Percentiles rank a stretch among this genome's conserved stretches.
phyloP scores from a whole-genome alignment of 169 alveolate genomes.

The Cryptosporidium ryanae region DNA sequence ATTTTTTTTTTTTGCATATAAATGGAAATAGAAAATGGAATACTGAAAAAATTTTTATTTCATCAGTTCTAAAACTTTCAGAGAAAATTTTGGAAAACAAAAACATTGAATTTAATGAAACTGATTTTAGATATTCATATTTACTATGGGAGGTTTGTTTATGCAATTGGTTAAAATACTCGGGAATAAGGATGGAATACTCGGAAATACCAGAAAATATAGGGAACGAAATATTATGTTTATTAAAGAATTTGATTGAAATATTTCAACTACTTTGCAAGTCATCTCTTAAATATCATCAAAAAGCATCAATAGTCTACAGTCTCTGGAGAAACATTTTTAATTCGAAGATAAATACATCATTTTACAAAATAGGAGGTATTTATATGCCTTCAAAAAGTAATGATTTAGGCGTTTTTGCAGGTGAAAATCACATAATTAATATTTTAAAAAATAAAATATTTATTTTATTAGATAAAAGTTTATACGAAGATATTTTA shows the following conservation, averaged over 20 bases:
- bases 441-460: not conserved
- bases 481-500: not conserved
- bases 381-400: too few relatives aligned
- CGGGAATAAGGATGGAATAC: slow-evolving; percentile 9
- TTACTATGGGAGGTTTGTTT: slow-evolving; percentile 32
- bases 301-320: slow-evolving; percentile 12
- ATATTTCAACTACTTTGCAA: slow-evolving; percentile 28
- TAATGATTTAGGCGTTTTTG: too few relatives aligned
- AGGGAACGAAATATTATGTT: slow-evolving; percentile 12
- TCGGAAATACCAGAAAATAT: not conserved
- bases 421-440: not conserved
- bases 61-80: slow-evolving; percentile 38
- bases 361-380: too few relatives aligned
- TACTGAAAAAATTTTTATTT: slow-evolving; percentile 63
- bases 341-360: too few relatives aligned
- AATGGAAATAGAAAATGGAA: slow-evolving; percentile 10
- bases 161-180: slow-evolving; percentile 25
- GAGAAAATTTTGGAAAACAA: not conserved
- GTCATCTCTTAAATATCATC: not conserved
- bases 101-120: not conserved
- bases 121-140: slow-evolving; percentile 2
- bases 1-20: slow-evolving; percentile 9
- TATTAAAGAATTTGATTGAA: slow-evolving; percentile 3
- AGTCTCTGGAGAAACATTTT: not conserved
- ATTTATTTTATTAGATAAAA: not conserved